Conservation (phyloP, 441 rosid species). For the Flueggea neowawraea region DNA sequence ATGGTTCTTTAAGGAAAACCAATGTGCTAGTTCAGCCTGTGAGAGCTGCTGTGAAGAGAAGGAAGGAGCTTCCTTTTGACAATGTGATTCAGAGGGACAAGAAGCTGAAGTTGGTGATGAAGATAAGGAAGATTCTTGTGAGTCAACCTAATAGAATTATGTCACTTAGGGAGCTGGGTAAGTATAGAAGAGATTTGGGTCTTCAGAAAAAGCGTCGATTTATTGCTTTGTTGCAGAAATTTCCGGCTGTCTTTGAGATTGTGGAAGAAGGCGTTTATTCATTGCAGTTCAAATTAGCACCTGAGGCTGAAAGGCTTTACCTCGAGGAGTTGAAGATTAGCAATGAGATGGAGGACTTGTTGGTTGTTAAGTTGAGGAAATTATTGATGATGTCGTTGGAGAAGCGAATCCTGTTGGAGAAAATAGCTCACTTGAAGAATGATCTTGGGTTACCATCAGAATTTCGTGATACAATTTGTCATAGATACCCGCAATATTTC, state of each 20-base stretch:
- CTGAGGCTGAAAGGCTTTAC: constrained; percentile 82
- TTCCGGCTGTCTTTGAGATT: constrained; percentile 88
- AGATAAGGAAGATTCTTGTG: constrained; percentile 79
- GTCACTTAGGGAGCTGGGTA: constrained; percentile 74
- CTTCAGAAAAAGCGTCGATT: constrained; percentile 63
- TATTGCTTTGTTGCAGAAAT: constrained; percentile 73
- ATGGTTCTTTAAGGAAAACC: constrained; percentile 20
- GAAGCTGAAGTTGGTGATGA: constrained; percentile 72
- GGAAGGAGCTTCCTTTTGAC: constrained; percentile 89
- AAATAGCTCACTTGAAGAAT: constrained; percentile 61
- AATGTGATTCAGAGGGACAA: constrained; percentile 87
- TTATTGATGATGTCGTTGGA: constrained; percentile 88
- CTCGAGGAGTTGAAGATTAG: constrained; percentile 75
- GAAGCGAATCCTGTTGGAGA: constrained; percentile 18
- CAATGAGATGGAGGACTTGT: constrained; percentile 74
- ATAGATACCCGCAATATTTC: constrained; percentile 74
- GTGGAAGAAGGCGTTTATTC: constrained; percentile 80
- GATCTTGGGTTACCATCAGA: constrained; percentile 90
- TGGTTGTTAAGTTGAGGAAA: constrained; percentile 84
- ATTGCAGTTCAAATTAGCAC: constrained; percentile 65
- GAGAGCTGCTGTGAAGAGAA: constrained; percentile 91
- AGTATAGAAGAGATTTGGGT: constrained; percentile 72
- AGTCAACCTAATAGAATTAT: constrained; percentile 74
- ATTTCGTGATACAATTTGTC: constrained; percentile 81
- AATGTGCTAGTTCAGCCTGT: constrained; percentile 35